A percentile compares a stretch with the other conserved stretches of the same genome.
phyloP scores from a whole-genome alignment of 768 basidiomycete genomes.

The Naganishia vaughanmartiniae region DNA sequence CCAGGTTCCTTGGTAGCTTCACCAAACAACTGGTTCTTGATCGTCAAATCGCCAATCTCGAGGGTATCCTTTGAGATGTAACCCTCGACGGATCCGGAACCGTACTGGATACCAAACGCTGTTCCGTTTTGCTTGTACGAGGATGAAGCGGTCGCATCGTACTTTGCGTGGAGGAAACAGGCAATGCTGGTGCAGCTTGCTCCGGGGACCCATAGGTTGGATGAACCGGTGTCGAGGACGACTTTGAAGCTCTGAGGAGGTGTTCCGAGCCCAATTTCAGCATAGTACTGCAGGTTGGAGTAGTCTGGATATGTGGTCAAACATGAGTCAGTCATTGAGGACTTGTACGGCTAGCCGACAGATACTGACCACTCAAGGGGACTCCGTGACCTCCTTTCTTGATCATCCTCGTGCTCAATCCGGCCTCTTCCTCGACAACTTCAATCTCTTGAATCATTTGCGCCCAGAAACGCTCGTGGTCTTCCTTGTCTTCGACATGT shows the following conservation, averaged over 20 bases:
- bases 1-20: constrained; percentile 96
- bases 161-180: constrained; percentile 75
- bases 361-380: constrained; percentile 78
- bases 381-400: constrained; percentile 71
- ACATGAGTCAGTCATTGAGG: not conserved
- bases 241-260: constrained; percentile 94
- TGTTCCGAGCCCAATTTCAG: constrained; percentile 76
- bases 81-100: constrained; percentile 94
- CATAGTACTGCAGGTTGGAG: constrained; percentile 96
- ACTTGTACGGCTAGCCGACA: not conserved
- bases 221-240: constrained; percentile 74
- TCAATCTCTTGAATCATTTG: constrained; percentile 43
- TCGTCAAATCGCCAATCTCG: constrained; percentile 73
- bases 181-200: constrained; percentile 49
- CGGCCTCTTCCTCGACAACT: constrained; percentile 17
- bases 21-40: constrained; percentile 80
- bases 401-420: constrained; percentile 28
- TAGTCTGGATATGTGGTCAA: constrained; percentile 64
- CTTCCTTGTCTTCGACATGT: constrained; percentile 54
- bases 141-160: constrained; percentile 72
- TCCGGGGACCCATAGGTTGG: constrained; percentile 86
- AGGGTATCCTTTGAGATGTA: constrained; percentile 82
- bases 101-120: constrained; percentile 85
- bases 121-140: constrained; percentile 88
- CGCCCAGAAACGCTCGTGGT: constrained; percentile 58